Conservation (phyloP, 768 basidiomycete species). For the Hysterangium stoloniferum region DNA sequence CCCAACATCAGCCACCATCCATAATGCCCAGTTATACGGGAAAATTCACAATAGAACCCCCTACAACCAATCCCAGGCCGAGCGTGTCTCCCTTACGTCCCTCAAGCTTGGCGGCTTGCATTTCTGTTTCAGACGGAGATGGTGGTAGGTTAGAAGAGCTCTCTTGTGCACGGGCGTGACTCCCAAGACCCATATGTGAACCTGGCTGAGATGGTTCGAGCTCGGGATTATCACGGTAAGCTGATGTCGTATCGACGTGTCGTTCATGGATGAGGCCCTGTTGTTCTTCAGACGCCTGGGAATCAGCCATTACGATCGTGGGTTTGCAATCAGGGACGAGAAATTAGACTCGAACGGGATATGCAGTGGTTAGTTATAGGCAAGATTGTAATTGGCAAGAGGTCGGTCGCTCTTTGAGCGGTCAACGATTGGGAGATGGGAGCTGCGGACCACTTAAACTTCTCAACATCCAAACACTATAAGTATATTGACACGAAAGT, state of each 20-base stretch:
- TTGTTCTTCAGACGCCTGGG: neutral
- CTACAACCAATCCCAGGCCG: constrained; percentile 3
- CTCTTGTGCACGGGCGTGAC: neutral
- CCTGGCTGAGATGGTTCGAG: neutral
- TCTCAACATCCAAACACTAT: no score
- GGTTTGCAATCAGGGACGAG: no score
- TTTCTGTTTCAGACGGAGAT: neutral
- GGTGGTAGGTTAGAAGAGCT: neutral
- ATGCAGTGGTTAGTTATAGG: no score
- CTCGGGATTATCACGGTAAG: neutral
- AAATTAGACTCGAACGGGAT: no score
- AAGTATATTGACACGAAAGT: no score
- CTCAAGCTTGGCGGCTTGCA: constrained; percentile 4
- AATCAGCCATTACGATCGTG: neutral
- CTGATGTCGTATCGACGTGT: neutral
- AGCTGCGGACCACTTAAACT: no score
- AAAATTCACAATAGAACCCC: neutral
- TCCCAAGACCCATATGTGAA: constrained; percentile 1
- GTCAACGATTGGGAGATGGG: no score
- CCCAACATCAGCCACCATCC: neutral
- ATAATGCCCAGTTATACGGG: neutral
- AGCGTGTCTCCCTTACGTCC: constrained; percentile 6
- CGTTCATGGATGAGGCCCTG: neutral
- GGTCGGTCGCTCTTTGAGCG: no score
- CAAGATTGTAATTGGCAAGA: no score